phyloP scores from a whole-genome alignment of 2,329 filamentous ascomycete genomes.

The Thielaviopsis ethacetica region DNA sequence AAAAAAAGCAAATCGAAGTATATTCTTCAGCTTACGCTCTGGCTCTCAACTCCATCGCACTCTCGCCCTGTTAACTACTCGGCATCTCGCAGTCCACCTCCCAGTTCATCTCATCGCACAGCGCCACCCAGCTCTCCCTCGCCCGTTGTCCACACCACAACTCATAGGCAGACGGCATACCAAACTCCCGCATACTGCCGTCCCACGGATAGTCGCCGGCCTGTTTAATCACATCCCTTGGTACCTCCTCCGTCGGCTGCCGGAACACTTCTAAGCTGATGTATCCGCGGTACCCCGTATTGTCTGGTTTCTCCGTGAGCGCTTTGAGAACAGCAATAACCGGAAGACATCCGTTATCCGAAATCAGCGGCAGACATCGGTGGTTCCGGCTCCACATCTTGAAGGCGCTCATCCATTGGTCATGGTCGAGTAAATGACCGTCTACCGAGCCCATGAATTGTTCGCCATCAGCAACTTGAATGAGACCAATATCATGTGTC shows the following conservation, averaged over 20 bases:
- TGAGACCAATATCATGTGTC: constrained; percentile 10
- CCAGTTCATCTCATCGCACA: constrained; percentile 13
- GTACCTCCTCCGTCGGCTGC: background rate
- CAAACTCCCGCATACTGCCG: constrained; percentile 1
- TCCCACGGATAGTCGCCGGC: background rate
- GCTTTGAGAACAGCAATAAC: constrained; percentile 19
- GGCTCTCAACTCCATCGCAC: background rate
- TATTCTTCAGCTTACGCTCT: background rate
- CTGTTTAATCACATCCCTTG: background rate
- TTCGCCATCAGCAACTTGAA: constrained; percentile 15
- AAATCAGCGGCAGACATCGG: constrained; percentile 12
- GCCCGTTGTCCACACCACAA: constrained; percentile 10
- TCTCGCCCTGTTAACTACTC: background rate
- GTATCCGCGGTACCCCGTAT: constrained; percentile 12
- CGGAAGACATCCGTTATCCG: constrained; percentile 17
- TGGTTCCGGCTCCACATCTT: constrained; percentile 14
- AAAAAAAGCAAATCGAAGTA: background rate
- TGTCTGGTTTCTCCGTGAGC: constrained; percentile 6
- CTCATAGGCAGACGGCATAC: constrained; percentile 5
- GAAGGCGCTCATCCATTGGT: background rate
- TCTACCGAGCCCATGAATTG: constrained; percentile 8
- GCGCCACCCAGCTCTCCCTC: constrained; percentile 12
- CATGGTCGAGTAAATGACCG: background rate
- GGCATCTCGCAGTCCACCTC: background rate
- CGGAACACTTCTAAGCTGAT: constrained; percentile 15